Percentiles rank a stretch among this genome's conserved stretches.
phyloP scores from a whole-genome alignment of 139 green algal species.

The Klebsormidium nitens region DNA sequence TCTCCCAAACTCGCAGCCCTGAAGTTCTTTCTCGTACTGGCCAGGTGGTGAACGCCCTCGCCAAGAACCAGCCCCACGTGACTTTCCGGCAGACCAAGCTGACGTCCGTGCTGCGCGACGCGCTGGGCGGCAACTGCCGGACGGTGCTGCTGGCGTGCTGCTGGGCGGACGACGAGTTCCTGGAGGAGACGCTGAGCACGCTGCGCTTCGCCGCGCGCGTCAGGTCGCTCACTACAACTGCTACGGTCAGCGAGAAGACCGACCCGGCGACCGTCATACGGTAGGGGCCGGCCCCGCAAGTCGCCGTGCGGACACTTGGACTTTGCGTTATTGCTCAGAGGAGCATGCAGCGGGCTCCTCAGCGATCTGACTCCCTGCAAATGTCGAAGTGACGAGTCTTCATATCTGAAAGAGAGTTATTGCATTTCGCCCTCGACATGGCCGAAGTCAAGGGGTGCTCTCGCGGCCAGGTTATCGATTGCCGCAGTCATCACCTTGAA shows the following conservation, averaged over 20 bases:
- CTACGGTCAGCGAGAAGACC: slow-evolving; percentile 59
- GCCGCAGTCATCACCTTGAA: too few relatives aligned
- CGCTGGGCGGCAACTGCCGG: slow-evolving; percentile 73
- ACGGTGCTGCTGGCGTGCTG: slow-evolving; percentile 71
- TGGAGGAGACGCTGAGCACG: slow-evolving; percentile 68
- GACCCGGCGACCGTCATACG: slow-evolving; percentile 45
- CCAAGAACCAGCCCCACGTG: slow-evolving; percentile 51
- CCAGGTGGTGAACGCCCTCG: slow-evolving; percentile 63
- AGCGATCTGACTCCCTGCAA: too few relatives aligned
- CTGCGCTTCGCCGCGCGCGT: slow-evolving; percentile 62
- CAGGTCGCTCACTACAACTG: slow-evolving; percentile 49
- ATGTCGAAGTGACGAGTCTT: too few relatives aligned
- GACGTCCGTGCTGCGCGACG: slow-evolving; percentile 64
- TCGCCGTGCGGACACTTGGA: background rate
- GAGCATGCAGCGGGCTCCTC: too few relatives aligned
- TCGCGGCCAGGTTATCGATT: too few relatives aligned
- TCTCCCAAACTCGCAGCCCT: slow-evolving; percentile 42
- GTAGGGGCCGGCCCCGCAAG: background rate
- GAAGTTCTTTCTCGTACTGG: too few relatives aligned
- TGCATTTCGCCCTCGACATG: too few relatives aligned
- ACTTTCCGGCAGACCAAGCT: slow-evolving; percentile 74
- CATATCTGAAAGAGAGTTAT: too few relatives aligned
- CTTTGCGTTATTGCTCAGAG: too few relatives aligned
- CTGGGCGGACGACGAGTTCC: slow-evolving; percentile 58
- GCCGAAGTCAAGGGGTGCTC: too few relatives aligned